These are phyloP conservation scores for Talaromyces atroroseus DNA, from an alignment of 2,329 filamentous ascomycete genomes.

Conservation along the genomic window DNA sequence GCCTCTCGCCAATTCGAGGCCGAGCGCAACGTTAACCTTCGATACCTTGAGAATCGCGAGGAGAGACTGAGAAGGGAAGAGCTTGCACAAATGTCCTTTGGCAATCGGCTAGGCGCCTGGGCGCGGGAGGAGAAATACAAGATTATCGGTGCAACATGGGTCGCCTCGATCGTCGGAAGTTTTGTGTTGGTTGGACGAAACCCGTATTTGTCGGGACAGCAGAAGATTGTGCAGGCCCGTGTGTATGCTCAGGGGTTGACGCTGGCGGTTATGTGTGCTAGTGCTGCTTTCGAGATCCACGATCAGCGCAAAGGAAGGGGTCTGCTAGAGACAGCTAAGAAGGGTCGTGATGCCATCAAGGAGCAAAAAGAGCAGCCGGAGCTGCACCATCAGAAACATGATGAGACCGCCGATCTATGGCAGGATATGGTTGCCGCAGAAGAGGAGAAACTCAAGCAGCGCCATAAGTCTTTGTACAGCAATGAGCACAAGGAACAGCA, in stretches of 20 bases:
- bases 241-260: constrained; percentile 90
- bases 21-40: constrained; percentile 60
- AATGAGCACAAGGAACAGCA: constrained; percentile 20
- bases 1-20: constrained; percentile 67
- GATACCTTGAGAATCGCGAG: constrained; percentile 60
- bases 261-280: constrained; percentile 74
- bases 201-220: constrained; percentile 64
- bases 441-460: constrained; percentile 40
- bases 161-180: constrained; percentile 70
- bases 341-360: constrained; percentile 75
- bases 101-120: constrained; percentile 64
- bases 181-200: constrained; percentile 73
- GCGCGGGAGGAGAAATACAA: constrained; percentile 76
- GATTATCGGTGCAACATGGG: constrained; percentile 77
- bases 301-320: constrained; percentile 68
- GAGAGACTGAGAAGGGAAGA: constrained; percentile 52
- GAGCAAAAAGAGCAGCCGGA: constrained; percentile 53
- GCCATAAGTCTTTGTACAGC: constrained; percentile 34
- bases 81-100: constrained; percentile 50
- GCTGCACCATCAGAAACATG: constrained; percentile 81
- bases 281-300: constrained; percentile 72
- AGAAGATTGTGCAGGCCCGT: constrained; percentile 92
- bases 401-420: constrained; percentile 82
- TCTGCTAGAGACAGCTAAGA: constrained; percentile 47
- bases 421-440: constrained; percentile 51